A percentile compares a stretch with the other conserved stretches of the same genome.
Conservation (phyloP, 805 yeast species). For the Candida nanaspora region DNA sequence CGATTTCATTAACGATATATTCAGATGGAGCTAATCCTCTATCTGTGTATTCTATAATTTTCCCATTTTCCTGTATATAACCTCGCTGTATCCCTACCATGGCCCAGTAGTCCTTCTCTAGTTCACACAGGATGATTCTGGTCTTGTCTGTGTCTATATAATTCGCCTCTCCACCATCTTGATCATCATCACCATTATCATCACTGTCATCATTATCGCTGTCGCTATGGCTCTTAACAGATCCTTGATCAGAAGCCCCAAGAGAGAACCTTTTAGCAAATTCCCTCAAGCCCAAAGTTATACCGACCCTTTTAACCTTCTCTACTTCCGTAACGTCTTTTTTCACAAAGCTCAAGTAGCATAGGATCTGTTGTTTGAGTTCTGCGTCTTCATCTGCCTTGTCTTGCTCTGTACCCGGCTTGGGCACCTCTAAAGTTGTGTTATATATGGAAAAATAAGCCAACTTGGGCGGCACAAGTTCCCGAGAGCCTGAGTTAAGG, state of each 20-base stretch:
- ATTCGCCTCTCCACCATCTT: conserved; percentile 1
- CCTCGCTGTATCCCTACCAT: conserved; percentile 21
- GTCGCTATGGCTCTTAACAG: too few species aligned
- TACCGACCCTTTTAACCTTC: conserved; percentile 17
- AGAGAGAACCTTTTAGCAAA: conserved; percentile 17
- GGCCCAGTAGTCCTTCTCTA: conserved; percentile 27
- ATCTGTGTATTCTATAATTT: conserved; percentile 9
- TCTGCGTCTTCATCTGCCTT: conserved; percentile 1
- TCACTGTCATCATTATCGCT: not conserved
- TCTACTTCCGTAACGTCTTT: conserved; percentile 13
- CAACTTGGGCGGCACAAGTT: conserved; percentile 9
- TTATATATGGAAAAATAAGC: conserved; percentile 18
- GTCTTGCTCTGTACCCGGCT: not conserved
- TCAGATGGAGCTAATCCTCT: conserved; percentile 27
- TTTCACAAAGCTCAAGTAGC: conserved; percentile 15
- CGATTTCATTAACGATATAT: conserved; percentile 22
- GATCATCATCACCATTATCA: not conserved
- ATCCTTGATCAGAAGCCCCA: too few species aligned
- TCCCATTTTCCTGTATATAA: conserved; percentile 3
- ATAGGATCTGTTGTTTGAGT: conserved; percentile 14
- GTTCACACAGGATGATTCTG: conserved; percentile 21
- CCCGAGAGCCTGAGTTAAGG: not conserved
- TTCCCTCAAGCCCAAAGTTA: conserved; percentile 20
- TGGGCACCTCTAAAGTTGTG: conserved; percentile 1
- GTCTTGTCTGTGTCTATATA: conserved; percentile 27